Evolutionary conservation across 2,329 filamentous ascomycete species (phyloP).

Genomic region (Cryphonectria parasitica): DNA sequence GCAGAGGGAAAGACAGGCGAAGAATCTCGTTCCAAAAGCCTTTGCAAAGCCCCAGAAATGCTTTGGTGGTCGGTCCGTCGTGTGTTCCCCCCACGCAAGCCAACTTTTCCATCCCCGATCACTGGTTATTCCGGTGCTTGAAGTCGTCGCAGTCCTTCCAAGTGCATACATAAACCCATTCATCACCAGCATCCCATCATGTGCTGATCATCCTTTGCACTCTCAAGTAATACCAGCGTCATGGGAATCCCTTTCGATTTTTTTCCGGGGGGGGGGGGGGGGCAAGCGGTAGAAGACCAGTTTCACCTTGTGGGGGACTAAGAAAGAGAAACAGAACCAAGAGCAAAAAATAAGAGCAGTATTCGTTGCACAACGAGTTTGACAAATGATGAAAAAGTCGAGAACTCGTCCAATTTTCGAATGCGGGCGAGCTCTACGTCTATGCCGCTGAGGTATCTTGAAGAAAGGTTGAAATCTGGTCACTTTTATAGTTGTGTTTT

Average conservation of each 20-base stretch:
- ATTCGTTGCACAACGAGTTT: constrained; percentile 19
- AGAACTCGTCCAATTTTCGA: constrained; percentile 36
- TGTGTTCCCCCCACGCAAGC: background rate
- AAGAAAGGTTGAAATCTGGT: constrained; percentile 43
- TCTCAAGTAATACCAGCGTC: constrained; percentile 13
- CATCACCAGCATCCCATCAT: constrained; percentile 28
- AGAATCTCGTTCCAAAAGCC: background rate
- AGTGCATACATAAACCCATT: constrained; percentile 12
- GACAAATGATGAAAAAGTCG: constrained; percentile 21
- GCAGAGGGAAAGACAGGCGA: background rate
- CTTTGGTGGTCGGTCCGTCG: background rate
- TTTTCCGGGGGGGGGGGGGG: background rate
- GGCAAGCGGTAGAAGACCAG: constrained; percentile 16
- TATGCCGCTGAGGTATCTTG: constrained; percentile 57
- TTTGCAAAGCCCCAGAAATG: background rate
- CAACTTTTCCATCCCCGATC: constrained; percentile 1
- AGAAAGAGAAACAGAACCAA: background rate
- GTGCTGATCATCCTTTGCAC: constrained; percentile 21
- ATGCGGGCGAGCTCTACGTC: constrained; percentile 45
- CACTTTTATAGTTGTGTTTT: constrained; percentile 53
- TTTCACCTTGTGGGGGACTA: background rate
- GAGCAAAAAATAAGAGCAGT: constrained; percentile 26
- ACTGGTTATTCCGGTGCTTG: constrained; percentile 10
- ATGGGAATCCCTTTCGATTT: background rate
- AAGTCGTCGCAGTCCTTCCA: constrained; percentile 13